Conservation (phyloP, 306 rosid genomes). For the Hippophae gyantsensis region DNA sequence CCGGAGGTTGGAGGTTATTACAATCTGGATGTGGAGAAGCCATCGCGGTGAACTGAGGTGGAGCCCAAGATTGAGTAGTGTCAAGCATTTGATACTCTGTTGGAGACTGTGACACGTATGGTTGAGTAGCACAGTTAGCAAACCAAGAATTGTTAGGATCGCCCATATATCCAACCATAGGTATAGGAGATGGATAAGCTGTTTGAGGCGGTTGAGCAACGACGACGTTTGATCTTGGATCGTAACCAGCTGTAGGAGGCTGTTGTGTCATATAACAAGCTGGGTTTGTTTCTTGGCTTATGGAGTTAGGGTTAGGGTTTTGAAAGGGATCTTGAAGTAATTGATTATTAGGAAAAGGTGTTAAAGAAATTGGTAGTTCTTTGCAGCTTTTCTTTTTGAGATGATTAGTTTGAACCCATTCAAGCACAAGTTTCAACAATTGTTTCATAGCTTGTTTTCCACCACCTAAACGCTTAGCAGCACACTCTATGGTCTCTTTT, state of each 20-base stretch:
- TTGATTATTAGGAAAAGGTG: constrained; percentile 5
- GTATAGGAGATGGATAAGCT: constrained; percentile 21
- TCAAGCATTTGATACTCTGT: constrained; percentile 46
- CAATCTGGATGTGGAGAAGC: constrained; percentile 38
- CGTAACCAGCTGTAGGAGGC: constrained; percentile 16
- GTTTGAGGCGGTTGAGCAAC: constrained; percentile 14
- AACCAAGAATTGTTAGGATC: too few relatives aligned
- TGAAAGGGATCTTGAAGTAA: constrained; percentile 27
- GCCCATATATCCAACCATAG: constrained; percentile 34
- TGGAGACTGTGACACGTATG: constrained; percentile 18
- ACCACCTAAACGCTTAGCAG: constrained; percentile 78
- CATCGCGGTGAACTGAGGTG: constrained; percentile 34
- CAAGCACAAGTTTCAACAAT: constrained; percentile 72
- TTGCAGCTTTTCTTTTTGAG: constrained; percentile 54
- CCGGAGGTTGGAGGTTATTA: constrained; percentile 15
- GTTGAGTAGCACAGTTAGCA: not conserved
- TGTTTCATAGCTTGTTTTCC: constrained; percentile 89
- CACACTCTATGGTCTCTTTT: constrained; percentile 70
- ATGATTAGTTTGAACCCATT: constrained; percentile 92
- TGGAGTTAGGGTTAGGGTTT: constrained; percentile 29
- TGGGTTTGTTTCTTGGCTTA: constrained; percentile 21
- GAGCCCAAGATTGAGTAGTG: constrained; percentile 46
- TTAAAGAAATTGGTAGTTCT: constrained; percentile 11
- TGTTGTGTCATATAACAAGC: constrained; percentile 22
- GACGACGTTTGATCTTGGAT: constrained; percentile 14